A percentile compares a stretch with the other conserved stretches of the same genome.
phyloP scores from a whole-genome alignment of 805 yeast species.

The Zygotorulaspora sp. region DNA sequence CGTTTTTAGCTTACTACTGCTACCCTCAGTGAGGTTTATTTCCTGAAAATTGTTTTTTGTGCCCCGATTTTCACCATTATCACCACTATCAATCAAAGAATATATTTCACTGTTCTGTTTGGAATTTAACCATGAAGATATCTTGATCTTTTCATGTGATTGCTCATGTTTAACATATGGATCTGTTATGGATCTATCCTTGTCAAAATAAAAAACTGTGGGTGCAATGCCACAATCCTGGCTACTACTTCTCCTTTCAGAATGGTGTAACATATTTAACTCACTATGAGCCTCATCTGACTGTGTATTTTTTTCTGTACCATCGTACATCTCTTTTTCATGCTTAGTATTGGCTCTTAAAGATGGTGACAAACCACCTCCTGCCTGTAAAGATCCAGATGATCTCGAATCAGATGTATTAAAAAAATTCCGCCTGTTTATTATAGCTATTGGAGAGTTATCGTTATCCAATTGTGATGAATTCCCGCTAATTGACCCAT shows the following conservation, averaged over 20 bases:
- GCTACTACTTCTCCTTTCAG: background rate
- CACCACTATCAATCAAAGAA: constrained; percentile 16
- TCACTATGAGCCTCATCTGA: background rate
- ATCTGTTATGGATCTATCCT: constrained; percentile 23
- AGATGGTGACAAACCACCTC: constrained; percentile 12
- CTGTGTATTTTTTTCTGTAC: background rate
- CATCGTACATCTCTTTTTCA: constrained; percentile 1
- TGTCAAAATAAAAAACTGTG: constrained; percentile 24
- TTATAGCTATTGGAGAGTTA: constrained; percentile 18
- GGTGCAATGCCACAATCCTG: constrained; percentile 22
- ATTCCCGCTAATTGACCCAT: background rate
- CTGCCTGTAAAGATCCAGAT: constrained; percentile 12
- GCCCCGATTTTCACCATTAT: too few relatives aligned
- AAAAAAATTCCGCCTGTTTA: constrained; percentile 18
- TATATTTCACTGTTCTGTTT: constrained; percentile 25
- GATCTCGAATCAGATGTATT: constrained; percentile 20
- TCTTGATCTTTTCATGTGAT: constrained; percentile 17
- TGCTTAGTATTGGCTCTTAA: constrained; percentile 1
- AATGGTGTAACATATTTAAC: background rate
- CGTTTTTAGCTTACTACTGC: background rate
- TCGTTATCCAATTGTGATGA: constrained; percentile 8
- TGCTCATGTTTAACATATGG: constrained; percentile 22
- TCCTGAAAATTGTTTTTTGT: too few relatives aligned
- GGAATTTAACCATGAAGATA: constrained; percentile 28
- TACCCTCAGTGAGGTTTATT: constrained; percentile 3